Conservation (phyloP, 1,139 yeast species). For the Hansenula sp. region DNA sequence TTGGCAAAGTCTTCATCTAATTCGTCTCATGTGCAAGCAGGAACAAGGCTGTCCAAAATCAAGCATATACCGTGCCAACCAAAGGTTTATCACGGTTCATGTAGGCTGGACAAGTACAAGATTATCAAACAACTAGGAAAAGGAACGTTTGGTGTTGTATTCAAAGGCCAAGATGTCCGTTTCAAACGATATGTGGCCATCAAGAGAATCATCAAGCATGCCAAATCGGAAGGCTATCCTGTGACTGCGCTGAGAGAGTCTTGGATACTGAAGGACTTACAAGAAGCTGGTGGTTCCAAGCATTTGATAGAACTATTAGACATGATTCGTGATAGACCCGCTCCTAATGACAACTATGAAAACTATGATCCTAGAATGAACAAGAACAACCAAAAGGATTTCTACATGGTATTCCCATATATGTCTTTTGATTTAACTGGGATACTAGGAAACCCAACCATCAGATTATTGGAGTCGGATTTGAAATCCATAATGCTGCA, state of each 20-base stretch:
- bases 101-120: slow-evolving; percentile 38
- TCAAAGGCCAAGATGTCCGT: slow-evolving; percentile 56
- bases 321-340: slow-evolving; percentile 69
- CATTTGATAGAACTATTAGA: slow-evolving; percentile 80
- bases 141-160: slow-evolving; percentile 90
- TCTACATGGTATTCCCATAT: slow-evolving; percentile 89
- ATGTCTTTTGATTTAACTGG: slow-evolving; percentile 95
- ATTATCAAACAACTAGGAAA: slow-evolving; percentile 75
- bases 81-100: slow-evolving; percentile 6
- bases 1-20: too few species aligned
- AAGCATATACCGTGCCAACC: background rate
- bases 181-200: slow-evolving; percentile 69
- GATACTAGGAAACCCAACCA: slow-evolving; percentile 78
- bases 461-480: slow-evolving; percentile 56
- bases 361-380: slow-evolving; percentile 24
- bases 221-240: slow-evolving; percentile 90
- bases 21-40: background rate
- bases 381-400: slow-evolving; percentile 34
- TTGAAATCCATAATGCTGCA: slow-evolving; percentile 85
- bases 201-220: slow-evolving; percentile 78
- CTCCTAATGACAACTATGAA: slow-evolving; percentile 2
- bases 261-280: slow-evolving; percentile 68
- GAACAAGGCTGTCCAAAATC: background rate
- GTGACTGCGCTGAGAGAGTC: slow-evolving; percentile 94
- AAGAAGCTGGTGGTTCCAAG: slow-evolving; percentile 35